Base-by-base conservation (phyloP, 2,329 filamentous ascomycete genomes). In the Huntiella moniliformis region DNA sequence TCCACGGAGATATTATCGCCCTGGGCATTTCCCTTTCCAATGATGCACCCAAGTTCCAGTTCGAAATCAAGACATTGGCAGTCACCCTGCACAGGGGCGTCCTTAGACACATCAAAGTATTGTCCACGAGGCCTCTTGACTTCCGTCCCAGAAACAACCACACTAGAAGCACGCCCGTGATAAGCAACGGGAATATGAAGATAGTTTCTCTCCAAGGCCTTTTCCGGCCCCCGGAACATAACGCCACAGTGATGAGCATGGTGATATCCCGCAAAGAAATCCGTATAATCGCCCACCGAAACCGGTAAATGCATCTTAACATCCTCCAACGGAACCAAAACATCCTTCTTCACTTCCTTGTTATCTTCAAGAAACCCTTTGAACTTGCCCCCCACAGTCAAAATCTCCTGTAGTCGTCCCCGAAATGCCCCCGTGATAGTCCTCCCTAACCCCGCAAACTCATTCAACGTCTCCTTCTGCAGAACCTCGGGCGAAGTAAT, bases 201-300 rank as follows among this genome's bases (percentile, higher is more conserved):
- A 59, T 84, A 84, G 57, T 83, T 84, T 18, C 77, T 75, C 55
- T 83, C 76, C 16, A 84, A 63, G 1, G 79, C 78, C 53, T 82
- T 80, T n/a, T 70, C 67, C 1, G 74, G 67, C 0, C 77, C 79
- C 36, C 79, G 70, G 59, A 84, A 81, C 22, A 83, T 66, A 2
- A 72, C 67, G 5, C 77, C 78, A 18, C 77, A 66, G 52, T 52
- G 50, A 61, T 74, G 76, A 11, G 80, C 80, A 58, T 85, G 80
- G 56, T 82, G 77, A 51, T 74, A 58, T n/a, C 80, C 80, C 6
- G 76, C 79, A 55, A 79, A 85, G 63, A 85, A 84, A 57, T 85
- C 80, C 5, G 79, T 80, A 56, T 84, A 84, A 57, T 84, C 80
- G 35, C 78, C 77, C 54, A 84, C 82, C 44, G 70, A 66, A 68